A percentile compares a stretch with the other conserved stretches of the same genome.
phyloP scores from a whole-genome alignment of 345 rosid species.

The Citrus cavaleriei region DNA sequence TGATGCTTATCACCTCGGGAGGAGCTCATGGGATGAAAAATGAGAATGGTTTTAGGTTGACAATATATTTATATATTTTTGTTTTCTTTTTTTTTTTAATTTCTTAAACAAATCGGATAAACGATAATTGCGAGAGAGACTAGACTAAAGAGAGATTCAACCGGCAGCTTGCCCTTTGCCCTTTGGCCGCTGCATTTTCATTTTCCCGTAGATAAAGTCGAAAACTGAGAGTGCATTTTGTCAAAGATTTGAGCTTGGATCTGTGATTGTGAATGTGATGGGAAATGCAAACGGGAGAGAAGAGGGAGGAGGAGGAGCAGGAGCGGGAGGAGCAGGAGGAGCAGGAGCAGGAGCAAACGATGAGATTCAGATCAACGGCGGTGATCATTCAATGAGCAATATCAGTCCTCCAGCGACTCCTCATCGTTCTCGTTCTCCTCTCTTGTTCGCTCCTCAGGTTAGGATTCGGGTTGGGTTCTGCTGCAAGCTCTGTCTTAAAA shows the following conservation, averaged over 20 bases:
- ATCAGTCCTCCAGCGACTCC: conserved; percentile 56
- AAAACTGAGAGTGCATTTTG: not conserved
- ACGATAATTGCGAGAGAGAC: not conserved
- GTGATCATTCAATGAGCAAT: conserved; percentile 46
- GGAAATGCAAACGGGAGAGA: conserved; percentile 84
- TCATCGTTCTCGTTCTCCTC: conserved; percentile 55
- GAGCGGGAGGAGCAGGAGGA: conserved; percentile 28
- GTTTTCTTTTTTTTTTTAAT: not conserved
- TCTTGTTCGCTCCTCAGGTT: conserved; percentile 74
- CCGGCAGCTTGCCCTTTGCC: not conserved
- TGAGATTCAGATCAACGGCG: conserved; percentile 37
- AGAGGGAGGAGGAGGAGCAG: conserved; percentile 36
- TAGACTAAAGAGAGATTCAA: not conserved
- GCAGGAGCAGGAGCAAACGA: conserved; percentile 14
- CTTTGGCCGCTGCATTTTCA: too few relatives aligned
- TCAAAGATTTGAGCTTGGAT: not conserved
- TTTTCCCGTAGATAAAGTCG: not conserved
- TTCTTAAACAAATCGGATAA: not conserved
- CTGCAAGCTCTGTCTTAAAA: too few relatives aligned
- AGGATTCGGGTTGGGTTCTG: too few relatives aligned
- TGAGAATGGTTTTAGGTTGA: not conserved
- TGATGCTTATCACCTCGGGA: not conserved
- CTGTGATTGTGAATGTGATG: conserved; percentile 29
- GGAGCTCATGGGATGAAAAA: not conserved
- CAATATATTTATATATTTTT: not conserved